Percentiles rank a stretch among this genome's conserved stretches.
Conservation (phyloP, 495 filamentous ascomycete genomes). For the Parathielavia appendiculata region DNA sequence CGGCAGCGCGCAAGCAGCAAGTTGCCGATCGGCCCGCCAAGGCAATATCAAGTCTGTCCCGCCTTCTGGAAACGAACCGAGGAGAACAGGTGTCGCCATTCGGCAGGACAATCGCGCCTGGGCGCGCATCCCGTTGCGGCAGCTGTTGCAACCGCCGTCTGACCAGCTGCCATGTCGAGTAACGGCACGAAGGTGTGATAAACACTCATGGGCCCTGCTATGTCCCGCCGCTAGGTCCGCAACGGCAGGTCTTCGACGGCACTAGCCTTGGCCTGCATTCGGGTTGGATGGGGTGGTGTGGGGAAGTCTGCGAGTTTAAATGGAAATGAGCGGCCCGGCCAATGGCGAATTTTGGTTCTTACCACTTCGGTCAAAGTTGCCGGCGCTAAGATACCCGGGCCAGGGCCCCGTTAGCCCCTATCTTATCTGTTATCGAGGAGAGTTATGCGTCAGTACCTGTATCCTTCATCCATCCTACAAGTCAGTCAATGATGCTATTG, state of each 20-base stretch:
- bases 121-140: slow-evolving; percentile 16
- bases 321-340: too few relatives aligned
- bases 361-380: too few relatives aligned
- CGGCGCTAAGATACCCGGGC: too few relatives aligned
- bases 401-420: too few relatives aligned
- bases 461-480: too few relatives aligned
- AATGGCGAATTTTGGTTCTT: too few relatives aligned
- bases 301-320: too few relatives aligned
- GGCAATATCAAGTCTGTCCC: neutral
- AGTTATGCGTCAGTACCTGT: too few relatives aligned
- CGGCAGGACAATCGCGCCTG: slow-evolving; percentile 1
- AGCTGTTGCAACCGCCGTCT: slow-evolving; percentile 9
- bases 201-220: neutral
- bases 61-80: slow-evolving; percentile 4
- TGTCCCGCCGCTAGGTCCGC: slow-evolving; percentile 14
- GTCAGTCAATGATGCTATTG: too few relatives aligned
- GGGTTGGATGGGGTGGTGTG: too few relatives aligned
- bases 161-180: slow-evolving; percentile 14
- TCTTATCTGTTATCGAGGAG: too few relatives aligned
- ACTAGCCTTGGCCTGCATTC: neutral
- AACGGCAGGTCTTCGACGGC: slow-evolving; percentile 17
- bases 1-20: neutral
- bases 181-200: neutral
- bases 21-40: slow-evolving; percentile 1
- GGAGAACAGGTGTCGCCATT: slow-evolving; percentile 3